phyloP scores from a whole-genome alignment of 2,329 filamentous ascomycete genomes.

The Trichoderma polysporum region DNA sequence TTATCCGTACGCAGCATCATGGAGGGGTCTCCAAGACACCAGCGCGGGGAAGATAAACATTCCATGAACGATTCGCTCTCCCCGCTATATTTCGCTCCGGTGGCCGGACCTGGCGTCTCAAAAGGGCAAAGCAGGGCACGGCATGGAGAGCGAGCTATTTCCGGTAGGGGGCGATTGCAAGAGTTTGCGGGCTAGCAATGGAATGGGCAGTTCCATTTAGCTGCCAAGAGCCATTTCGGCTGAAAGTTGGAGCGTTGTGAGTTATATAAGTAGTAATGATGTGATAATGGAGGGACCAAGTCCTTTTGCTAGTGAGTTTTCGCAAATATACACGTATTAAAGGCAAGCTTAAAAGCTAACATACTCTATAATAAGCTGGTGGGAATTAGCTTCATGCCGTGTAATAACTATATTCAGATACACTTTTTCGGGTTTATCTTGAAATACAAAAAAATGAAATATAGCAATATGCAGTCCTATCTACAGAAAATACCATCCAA shows the following conservation, averaged over 20 bases:
- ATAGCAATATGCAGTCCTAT: background rate
- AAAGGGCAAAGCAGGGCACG: background rate
- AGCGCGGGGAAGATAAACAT: constrained; percentile 12
- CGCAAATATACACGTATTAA: background rate
- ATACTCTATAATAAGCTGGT: background rate
- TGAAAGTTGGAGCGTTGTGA: constrained; percentile 6
- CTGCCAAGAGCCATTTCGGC: background rate
- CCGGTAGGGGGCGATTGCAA: constrained; percentile 8
- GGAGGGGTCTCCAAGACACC: background rate
- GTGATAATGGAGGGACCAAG: too few species aligned
- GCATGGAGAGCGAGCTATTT: background rate
- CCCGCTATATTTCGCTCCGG: constrained; percentile 5
- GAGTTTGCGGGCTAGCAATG: background rate
- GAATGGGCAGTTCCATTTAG: background rate
- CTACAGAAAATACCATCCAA: too few species aligned
- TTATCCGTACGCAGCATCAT: constrained; percentile 8
- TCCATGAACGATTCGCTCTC: background rate
- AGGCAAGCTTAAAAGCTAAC: background rate
- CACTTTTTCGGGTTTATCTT: background rate
- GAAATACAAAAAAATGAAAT: background rate
- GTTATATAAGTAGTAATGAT: background rate
- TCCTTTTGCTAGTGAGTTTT: too few species aligned
- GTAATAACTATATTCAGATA: background rate
- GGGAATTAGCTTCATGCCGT: background rate
- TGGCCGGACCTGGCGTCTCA: background rate